Evolutionary conservation across 768 basidiomycete species (phyloP), one percentile per base, ranked within the genome.

Genomic region (Mycena belliarum): DNA sequence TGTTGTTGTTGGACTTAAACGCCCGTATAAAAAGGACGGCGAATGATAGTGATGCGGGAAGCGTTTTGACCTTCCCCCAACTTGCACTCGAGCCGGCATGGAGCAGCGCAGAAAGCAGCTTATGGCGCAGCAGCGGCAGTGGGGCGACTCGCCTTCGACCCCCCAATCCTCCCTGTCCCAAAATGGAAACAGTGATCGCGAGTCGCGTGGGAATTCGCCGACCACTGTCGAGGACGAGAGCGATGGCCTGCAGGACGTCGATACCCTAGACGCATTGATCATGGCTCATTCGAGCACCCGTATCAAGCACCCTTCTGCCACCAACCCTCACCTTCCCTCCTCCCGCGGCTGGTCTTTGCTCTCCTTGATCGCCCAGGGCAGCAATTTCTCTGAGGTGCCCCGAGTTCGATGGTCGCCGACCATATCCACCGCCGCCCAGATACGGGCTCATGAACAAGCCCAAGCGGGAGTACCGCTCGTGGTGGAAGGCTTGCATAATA

Each of bases 401-500:
- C 79, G 81, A 7, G 64, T 82, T 6, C 71, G 74, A 6, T 73
- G 71, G 0, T 62, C 61, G 11, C 60, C 69, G 29, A 64, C 68
- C 4, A 66, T 82, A 23, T 54, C 69, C 3, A 52, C 66, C 2
- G 67, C 25, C 6, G 25, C 11, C 2, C 54, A 66, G 35, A 77
- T 91, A 28, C 61, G 69, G 28, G 49, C 72, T 10, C 77, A 82
- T 44, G 88, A 91, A 45, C 46, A 59, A 5, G 60, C 66, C 16
- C 43, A 32, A 24, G 7, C 14, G 3, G 89, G 88, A 1, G 58
- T 70, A 14, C 91, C 91, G 1, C 63, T 91, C 48, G 80, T 93
- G 25, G 79, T 94, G 16, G 73, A 82, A 55, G 82, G 80, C 15
- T 83, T 82, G 70, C 82, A 91, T 51, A 69, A 79, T 48, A 77